Evolutionary conservation across 2,329 filamentous ascomycete genomes (phyloP), one percentile per base, ranked within the genome.

Genomic region (Fusarium musae): DNA sequence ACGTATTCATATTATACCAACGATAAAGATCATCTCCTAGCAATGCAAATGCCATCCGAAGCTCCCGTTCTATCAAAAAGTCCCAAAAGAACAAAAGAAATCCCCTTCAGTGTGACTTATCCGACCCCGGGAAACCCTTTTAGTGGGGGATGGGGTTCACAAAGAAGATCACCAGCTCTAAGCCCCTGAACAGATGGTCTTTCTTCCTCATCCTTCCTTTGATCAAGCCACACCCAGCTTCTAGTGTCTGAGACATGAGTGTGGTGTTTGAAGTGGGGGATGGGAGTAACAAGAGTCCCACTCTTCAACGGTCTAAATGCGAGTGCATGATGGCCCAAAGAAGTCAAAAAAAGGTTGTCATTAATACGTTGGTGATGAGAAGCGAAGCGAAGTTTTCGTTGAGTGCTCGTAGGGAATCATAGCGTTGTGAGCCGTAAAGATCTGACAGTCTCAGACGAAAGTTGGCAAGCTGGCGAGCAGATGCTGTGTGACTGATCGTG

Each of bases 1-100:
- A 72, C 44, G 56, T 68, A 77, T 78, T 61, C 75, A 69, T 65
- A 69, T 65, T 65, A 70, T 65, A 69, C 70, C 66, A 75, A 74
- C 68, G 75, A 72, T 59, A 73, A 62, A 72, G 63, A 56, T 68
- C 67, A 72, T 74, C 69, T 71, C 71, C 64, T 49, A 74, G 63
- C 64, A 68, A 70, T 71, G 72, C 72, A 69, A 71, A 70, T 66
- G 60, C 71, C 59, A 63, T 70, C 67, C 67, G 32, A 42, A 66
- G 66, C 44, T 62, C 63, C 44, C 43, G 23, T 57, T 61, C 57
- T 58, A 69, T 54, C 64, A 63, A 67, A 64, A 66, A 66, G 54
- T 42, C 53, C 59, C 23, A 40, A 65, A 43, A 58, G 9, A 69
- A 77, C 60, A 73, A 61, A 68, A 61, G 52, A 71, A 68, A 69